A percentile compares a stretch with the other conserved stretches of the same genome.
These are phyloP conservation scores for Quercus agrifolia DNA, from an alignment of 306 rosid genomes.

Conservation along the genomic window DNA sequence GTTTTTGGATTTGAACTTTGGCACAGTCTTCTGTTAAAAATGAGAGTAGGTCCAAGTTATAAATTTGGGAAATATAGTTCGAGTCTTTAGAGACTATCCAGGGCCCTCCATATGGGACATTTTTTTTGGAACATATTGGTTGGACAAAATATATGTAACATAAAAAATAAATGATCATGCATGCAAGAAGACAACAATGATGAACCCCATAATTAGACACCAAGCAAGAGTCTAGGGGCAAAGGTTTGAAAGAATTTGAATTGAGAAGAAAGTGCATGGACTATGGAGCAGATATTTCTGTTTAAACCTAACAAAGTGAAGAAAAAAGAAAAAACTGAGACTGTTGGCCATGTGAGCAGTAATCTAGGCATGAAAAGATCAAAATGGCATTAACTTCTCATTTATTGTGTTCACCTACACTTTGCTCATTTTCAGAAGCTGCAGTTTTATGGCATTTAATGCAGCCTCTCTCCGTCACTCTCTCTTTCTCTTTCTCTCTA, in stretches of 20 bases:
- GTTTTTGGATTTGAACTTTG: too few species aligned
- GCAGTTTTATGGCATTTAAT: conserved; percentile 62
- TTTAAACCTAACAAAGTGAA: not conserved
- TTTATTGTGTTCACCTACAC: conserved; percentile 68
- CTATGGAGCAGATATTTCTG: not conserved
- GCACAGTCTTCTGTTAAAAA: too few species aligned
- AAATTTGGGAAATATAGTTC: too few species aligned
- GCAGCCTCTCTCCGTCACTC: conserved; percentile 26
- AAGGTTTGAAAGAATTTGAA: not conserved
- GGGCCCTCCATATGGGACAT: too few species aligned
- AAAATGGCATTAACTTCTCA: conserved; percentile 68
- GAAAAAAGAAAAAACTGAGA: conserved; percentile 1
- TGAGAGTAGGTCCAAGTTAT: too few species aligned
- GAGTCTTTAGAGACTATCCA: too few species aligned
- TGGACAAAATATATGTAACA: too few species aligned
- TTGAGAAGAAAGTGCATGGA: conserved; percentile 7
- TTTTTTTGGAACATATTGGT: too few species aligned
- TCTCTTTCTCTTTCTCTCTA: not conserved
- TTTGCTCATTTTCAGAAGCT: conserved; percentile 36
- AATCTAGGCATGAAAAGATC: conserved; percentile 55
- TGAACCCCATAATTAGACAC: not conserved
- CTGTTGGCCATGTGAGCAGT: conserved; percentile 26
- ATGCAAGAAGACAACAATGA: not conserved
- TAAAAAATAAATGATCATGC: too few species aligned
- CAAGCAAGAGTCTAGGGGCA: not conserved